Evolutionary conservation across 257 asterid species (phyloP), one percentile per base, ranked within the genome.

Genomic region (Echites panduratus): DNA sequence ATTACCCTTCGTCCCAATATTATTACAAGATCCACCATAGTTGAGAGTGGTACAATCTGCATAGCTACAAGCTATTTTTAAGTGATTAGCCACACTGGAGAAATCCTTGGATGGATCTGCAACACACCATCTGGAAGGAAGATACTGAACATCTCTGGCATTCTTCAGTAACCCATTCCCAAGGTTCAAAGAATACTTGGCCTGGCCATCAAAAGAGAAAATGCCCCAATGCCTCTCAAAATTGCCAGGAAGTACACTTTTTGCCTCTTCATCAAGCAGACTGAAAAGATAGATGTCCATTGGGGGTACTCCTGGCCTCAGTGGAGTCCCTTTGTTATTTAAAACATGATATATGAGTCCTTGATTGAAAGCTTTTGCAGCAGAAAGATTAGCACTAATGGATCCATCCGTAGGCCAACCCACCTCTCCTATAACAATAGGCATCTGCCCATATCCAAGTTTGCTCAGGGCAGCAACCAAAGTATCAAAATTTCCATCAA

Each of bases 161-260:
- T 94, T 94, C 80, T 82, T 88, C 20, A 94, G 63, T 10, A 75
- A 70, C 14, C 97, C 98, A 69, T 84, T 82, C 5, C 98, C 95
- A 9, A 91, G 95, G 86, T 87, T 86, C 75, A 94, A 73, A 0
- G 83, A 65, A 81, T 94, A 94, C 79, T 91, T 94, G n/a, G 97
- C 89, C 80, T 89, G 98, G 44, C 98, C 97, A 62, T 91, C 98
- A 17, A 94, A 94, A 44, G 96, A 87, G 84, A 89, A 91, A 48
- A 94, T 83, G 0, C 98, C 98, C 98, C 98, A 93, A 56, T 93
- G 98, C 66, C 98, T 82, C 81, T 94, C 98, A 29, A 94, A 94
- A 78, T 87, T 91, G 45, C 98, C 97, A 0, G 98, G 98, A 63
- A 91, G 90, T 29, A 77, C 70, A 75, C 97, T 91, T 81, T 94